Evolutionary conservation across 1,284 basidiomycete genomes (phyloP).

Genomic region (Athelia sp.): DNA sequence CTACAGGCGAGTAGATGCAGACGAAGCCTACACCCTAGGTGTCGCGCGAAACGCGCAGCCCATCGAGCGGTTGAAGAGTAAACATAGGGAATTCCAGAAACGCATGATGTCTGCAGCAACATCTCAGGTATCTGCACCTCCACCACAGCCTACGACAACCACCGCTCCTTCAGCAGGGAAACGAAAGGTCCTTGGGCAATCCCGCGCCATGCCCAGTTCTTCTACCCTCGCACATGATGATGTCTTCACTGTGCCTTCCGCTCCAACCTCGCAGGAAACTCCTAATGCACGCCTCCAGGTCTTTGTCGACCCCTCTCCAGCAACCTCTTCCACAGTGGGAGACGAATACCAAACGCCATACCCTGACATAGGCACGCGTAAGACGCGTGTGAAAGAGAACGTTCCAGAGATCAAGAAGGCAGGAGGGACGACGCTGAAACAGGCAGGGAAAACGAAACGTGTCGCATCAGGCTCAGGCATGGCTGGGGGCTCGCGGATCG

Average conservation of each 20-base stretch:
- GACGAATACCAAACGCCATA: slow-evolving; percentile 43
- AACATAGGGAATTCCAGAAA: slow-evolving; percentile 79
- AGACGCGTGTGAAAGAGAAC: slow-evolving; percentile 72
- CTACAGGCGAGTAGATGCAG: slow-evolving; percentile 76
- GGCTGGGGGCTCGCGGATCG: slow-evolving; percentile 38
- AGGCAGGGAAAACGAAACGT: slow-evolving; percentile 50
- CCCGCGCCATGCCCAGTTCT: slow-evolving; percentile 12
- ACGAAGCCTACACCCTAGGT: slow-evolving; percentile 83
- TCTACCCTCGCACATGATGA: slow-evolving; percentile 19
- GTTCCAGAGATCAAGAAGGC: slow-evolving; percentile 61
- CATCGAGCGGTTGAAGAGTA: slow-evolving; percentile 68
- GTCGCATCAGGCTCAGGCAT: slow-evolving; percentile 35
- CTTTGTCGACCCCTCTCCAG: slow-evolving; percentile 64
- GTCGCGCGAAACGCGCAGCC: slow-evolving; percentile 77
- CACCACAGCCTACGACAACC: slow-evolving; percentile 2
- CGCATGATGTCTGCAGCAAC: slow-evolving; percentile 59
- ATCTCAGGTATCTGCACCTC: slow-evolving; percentile 23
- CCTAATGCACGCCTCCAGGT: slow-evolving; percentile 60
- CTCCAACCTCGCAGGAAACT: slow-evolving; percentile 18
- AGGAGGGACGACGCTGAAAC: slow-evolving; percentile 57
- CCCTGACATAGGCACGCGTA: slow-evolving; percentile 69
- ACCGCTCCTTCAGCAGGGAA: slow-evolving; percentile 23
- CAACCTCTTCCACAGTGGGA: slow-evolving; percentile 31
- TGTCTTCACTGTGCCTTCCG: slow-evolving; percentile 15
- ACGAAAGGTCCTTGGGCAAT: slow-evolving; percentile 29